Conservation (phyloP, 768 basidiomycete species). For the Clitopilus hobsonii region DNA sequence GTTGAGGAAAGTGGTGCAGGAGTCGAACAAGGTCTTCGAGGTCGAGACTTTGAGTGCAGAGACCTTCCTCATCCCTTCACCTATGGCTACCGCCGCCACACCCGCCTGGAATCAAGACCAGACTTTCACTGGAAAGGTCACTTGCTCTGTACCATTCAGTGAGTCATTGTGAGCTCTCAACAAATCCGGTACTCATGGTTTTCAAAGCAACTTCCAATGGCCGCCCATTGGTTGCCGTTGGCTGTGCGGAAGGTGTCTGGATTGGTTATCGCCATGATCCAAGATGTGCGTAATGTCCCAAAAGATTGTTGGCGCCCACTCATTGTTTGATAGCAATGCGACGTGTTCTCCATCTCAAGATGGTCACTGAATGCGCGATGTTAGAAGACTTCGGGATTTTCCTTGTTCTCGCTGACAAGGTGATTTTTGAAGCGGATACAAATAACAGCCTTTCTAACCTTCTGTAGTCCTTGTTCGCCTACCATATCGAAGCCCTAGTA, state of each 20-base stretch:
- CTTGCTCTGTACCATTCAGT: conserved; percentile 94
- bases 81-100: conserved; percentile 38
- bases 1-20: conserved; percentile 80
- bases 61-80: conserved; percentile 77
- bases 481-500: conserved; percentile 94
- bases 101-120: conserved; percentile 74
- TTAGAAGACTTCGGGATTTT: conserved; percentile 96
- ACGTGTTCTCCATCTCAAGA: conserved; percentile 88
- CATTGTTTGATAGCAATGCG: conserved; percentile 63
- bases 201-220: conserved; percentile 75
- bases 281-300: conserved; percentile 47
- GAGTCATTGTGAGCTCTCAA: conserved; percentile 26
- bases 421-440: conserved; percentile 15
- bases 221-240: conserved; percentile 84
- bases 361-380: conserved; percentile 94
- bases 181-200: neutral
- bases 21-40: conserved; percentile 94
- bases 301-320: neutral
- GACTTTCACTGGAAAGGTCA: conserved; percentile 78
- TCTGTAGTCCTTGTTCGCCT: conserved; percentile 77
- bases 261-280: conserved; percentile 93
- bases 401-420: conserved; percentile 92
- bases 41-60: conserved; percentile 85
- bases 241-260: conserved; percentile 96
- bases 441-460: neutral